Base-by-base conservation (phyloP, 768 basidiomycete species). In the Mycena vulgaris region DNA sequence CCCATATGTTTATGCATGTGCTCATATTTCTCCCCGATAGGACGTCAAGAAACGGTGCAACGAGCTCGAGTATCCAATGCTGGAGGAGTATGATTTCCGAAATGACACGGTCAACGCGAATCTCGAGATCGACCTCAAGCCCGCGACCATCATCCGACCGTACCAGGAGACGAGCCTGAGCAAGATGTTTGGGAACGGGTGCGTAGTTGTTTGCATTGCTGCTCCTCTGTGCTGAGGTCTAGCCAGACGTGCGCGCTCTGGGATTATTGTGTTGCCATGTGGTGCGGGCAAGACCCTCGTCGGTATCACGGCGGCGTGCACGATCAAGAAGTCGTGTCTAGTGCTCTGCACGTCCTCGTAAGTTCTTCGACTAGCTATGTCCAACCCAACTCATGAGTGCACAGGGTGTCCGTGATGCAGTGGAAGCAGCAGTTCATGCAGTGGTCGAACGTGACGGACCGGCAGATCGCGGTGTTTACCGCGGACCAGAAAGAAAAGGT, bases 121-220 rank as follows among this genome's bases (percentile, higher is more conserved):
- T 80, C 87, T 99, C 51, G 98, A 99, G 78, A 99, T 99, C 66
- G 98, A 99, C 80, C 89, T 99, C 62, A 99, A 99, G 80, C 98
- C 98, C 3, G 94, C 96, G 39, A 99, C 98, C 3, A 93, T 97
- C 70, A 98, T 99, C 78, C 89, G 98, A 63, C 96, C 98, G 17
- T 99, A 99, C 81, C 98, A 99, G 81, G 97, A 99, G 83, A 99
- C 98, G 61, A 96, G 95, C 78, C 84, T 99, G 48, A 96, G 95
- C 74, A 99, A 99, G 83, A 99, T 99, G 98, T 99, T 99, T 81
- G 97, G 98, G 61, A 99, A 99, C 80, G 98, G 96, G 95, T 96
- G 80, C 62, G 27, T 87, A 72, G 16, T 30, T 5, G 27, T 33
- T 56, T 31, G n/a, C n/a, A 35, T 68, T 37, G 73, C 33, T 37